phyloP scores from a whole-genome alignment of 495 filamentous ascomycete genomes.

The Aspergillus steynii region DNA sequence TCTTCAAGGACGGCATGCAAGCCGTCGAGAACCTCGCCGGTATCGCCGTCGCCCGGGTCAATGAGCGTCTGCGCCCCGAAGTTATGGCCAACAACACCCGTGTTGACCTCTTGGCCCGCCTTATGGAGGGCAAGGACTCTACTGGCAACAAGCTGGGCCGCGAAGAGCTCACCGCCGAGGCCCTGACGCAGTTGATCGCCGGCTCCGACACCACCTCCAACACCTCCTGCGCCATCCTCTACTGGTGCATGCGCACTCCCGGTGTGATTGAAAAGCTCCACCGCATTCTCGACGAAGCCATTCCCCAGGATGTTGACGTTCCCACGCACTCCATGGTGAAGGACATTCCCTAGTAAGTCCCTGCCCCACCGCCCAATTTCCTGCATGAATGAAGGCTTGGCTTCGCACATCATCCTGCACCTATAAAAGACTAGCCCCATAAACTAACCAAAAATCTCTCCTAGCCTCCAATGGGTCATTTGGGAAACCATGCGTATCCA shows the following conservation, averaged over 20 bases:
- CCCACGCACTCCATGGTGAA: constrained; percentile 71
- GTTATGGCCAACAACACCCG: constrained; percentile 55
- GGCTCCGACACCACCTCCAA: constrained; percentile 90
- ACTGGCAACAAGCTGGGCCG: constrained; percentile 71
- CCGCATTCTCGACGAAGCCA: constrained; percentile 66
- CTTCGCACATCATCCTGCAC: background rate
- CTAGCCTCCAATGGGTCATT: constrained; percentile 70
- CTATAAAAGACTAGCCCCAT: background rate
- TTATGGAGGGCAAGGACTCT: constrained; percentile 86
- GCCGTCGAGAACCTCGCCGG: constrained; percentile 54
- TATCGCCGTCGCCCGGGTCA: constrained; percentile 79
- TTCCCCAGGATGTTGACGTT: constrained; percentile 60
- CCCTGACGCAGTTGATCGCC: constrained; percentile 86
- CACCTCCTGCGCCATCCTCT: constrained; percentile 83
- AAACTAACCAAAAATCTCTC: constrained; percentile 7
- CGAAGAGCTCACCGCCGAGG: constrained; percentile 83
- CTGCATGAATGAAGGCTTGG: background rate
- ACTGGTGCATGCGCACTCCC: constrained; percentile 68
- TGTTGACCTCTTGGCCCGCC: constrained; percentile 75
- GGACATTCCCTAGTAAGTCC: constrained; percentile 68
- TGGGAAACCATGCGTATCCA: constrained; percentile 90
- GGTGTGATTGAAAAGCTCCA: constrained; percentile 72
- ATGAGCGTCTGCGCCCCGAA: constrained; percentile 67
- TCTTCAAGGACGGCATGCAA: constrained; percentile 51
- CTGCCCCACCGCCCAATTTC: background rate